Conservation (phyloP, 495 filamentous ascomycete species). For the Neurospora sp. region DNA sequence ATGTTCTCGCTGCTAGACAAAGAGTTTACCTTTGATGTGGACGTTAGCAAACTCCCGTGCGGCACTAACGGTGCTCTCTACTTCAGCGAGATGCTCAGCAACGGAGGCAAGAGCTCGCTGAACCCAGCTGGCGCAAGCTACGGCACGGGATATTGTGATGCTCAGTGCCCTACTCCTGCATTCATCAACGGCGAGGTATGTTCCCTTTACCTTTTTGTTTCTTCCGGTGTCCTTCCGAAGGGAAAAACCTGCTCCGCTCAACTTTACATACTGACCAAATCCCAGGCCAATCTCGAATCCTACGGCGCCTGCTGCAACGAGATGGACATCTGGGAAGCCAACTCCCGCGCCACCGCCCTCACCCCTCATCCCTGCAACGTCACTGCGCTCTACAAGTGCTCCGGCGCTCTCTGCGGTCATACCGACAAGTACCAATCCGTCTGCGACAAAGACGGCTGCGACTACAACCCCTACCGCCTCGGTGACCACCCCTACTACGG, state of each 20-base stretch:
- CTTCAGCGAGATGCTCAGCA: slow-evolving; percentile 50
- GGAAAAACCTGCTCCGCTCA: too few species aligned
- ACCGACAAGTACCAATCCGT: slow-evolving; percentile 35
- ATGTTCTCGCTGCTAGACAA: slow-evolving; percentile 47
- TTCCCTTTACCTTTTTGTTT: background rate
- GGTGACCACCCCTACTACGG: slow-evolving; percentile 46
- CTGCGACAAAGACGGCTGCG: slow-evolving; percentile 59
- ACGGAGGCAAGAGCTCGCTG: slow-evolving; percentile 42
- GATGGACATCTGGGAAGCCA: slow-evolving; percentile 60
- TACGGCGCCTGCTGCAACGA: slow-evolving; percentile 51
- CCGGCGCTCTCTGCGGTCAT: slow-evolving; percentile 37
- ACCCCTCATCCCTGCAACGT: slow-evolving; percentile 51
- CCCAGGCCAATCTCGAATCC: slow-evolving; percentile 38
- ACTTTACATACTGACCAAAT: background rate
- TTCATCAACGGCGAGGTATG: slow-evolving; percentile 51
- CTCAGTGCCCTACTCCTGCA: slow-evolving; percentile 48
- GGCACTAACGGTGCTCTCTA: slow-evolving; percentile 62
- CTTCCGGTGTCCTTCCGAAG: too few species aligned
- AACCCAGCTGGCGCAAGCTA: slow-evolving; percentile 55
- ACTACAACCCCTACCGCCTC: slow-evolving; percentile 55
- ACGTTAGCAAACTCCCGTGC: slow-evolving; percentile 49
- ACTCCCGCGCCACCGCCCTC: slow-evolving; percentile 41
- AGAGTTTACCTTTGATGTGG: slow-evolving; percentile 58
- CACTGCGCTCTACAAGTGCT: slow-evolving; percentile 39
- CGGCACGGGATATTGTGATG: slow-evolving; percentile 64